Evolutionary conservation across 2,329 filamentous ascomycete species (phyloP), one percentile per base, ranked within the genome.

Genomic region (Claviceps spartinae): DNA sequence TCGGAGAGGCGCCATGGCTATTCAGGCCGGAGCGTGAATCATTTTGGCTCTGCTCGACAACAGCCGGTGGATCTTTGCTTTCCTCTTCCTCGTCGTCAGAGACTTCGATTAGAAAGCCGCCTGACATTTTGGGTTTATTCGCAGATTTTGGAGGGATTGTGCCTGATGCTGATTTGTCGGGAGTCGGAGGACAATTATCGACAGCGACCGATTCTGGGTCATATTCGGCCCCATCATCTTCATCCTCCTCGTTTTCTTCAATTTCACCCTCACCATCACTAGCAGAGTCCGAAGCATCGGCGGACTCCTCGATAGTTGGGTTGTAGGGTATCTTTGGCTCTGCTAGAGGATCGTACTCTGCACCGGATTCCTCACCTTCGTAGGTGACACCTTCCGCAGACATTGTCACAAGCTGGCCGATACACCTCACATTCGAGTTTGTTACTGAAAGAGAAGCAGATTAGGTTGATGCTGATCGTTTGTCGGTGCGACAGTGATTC

Each of bases 31-130:
- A 42, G 26, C 46, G 55, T 51, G 53, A 58, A 53, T 63, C 58
- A 54, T 20, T 22, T 40, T 11, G 49, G 40, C 42, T 40, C 30
- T 38, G 49, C 13, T 46, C 22, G 2, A 34, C 34, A 5, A 34
- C 34, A 5, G 42, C 42, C 42, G 64, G 62, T 18, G 48, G 22
- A 9, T 40, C 13, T 36, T 63, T 61, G 50, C 58, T 57, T 1
- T 59, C 59, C 30, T 68, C 63, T 4, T 78, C 77, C 59, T 80
- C 78, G 37, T 78, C 76, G 57, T 81, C 78, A 34, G 77, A 81
- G 51, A 76, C 78, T 63, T 75, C 77, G 59, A 81, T 72, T 62
- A 81, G 67, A 66, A 82, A 82, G 45, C 78, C 78, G 43, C 77
- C 78, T 24, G 76, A 73, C 55, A 73, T 78, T 65, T 79, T 79